Evolutionary conservation across 352 stramenopile species (phyloP).

Genomic region (Pythium utonaiense): DNA sequence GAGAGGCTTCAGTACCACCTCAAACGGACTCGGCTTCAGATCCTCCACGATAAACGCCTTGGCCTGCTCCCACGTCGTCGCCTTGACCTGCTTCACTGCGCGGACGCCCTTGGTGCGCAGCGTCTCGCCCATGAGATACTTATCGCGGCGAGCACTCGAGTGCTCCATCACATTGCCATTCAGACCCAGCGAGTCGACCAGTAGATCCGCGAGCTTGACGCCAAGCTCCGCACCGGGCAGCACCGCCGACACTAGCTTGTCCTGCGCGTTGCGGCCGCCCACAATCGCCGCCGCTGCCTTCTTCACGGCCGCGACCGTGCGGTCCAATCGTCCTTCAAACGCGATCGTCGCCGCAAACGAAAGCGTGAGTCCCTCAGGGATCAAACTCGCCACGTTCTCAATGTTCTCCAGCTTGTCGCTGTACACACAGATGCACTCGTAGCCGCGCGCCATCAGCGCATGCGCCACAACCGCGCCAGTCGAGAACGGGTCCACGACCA

Average conservation of each 20-base stretch:
- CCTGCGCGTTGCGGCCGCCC: conserved; percentile 14
- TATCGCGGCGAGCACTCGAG: conserved; percentile 67
- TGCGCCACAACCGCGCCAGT: conserved; percentile 94
- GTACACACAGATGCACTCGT: conserved; percentile 88
- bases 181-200: conserved; percentile 84
- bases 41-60: conserved; percentile 67
- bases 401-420: conserved; percentile 83
- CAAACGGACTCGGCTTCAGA: conserved; percentile 61
- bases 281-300: conserved; percentile 34
- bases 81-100: conserved; percentile 89
- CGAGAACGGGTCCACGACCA: conserved; percentile 95
- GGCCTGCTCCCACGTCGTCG: conserved; percentile 67
- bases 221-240: conserved; percentile 91
- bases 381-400: conserved; percentile 69
- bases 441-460: conserved; percentile 86
- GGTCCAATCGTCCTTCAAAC: conserved; percentile 46
- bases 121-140: conserved; percentile 88
- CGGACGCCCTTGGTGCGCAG: conserved; percentile 75
- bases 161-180: conserved; percentile 79
- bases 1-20: conserved; percentile 91
- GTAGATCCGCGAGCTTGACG: conserved; percentile 88
- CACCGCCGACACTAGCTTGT: conserved; percentile 74
- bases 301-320: conserved; percentile 46
- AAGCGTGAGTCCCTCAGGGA: conserved; percentile 72
- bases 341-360: conserved; percentile 76